These are phyloP conservation scores for Epicoccum sorghinum DNA, from an alignment of 2,329 filamentous ascomycete species.

Conservation along the genomic window DNA sequence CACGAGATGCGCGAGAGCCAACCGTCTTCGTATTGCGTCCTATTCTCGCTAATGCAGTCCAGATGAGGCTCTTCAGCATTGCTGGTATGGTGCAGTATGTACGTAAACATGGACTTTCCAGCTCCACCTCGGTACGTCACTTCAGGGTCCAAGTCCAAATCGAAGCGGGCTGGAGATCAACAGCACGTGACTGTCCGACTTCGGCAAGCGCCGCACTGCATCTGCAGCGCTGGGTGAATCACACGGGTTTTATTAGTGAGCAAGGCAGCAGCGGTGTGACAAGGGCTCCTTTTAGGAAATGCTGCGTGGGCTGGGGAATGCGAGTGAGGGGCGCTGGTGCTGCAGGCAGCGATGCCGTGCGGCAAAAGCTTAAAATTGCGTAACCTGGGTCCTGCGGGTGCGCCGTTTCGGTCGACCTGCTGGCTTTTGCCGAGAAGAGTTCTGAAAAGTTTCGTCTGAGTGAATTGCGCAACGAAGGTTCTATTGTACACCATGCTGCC, in stretches of 20 bases:
- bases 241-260: conserved; percentile 2
- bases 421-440: conserved; percentile 15
- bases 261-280: not conserved
- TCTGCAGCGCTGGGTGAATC: conserved; percentile 9
- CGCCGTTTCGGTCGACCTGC: conserved; percentile 25
- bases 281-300: not conserved
- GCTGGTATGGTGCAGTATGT: no score
- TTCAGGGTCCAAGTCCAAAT: not conserved
- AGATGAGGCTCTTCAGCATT: no score
- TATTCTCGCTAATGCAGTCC: no score
- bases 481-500: conserved; percentile 43
- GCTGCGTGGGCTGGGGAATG: conserved; percentile 4
- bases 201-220: not conserved
- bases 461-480: conserved; percentile 17
- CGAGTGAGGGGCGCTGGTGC: conserved; percentile 2
- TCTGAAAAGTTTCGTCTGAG: conserved; percentile 35
- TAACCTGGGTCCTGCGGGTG: conserved; percentile 14
- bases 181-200: conserved; percentile 9
- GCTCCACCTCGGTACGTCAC: no score
- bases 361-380: conserved; percentile 29
- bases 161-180: not conserved
- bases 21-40: no score
- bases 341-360: conserved; percentile 26
- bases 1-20: no score
- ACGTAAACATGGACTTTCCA: no score